Evolutionary conservation across 169 alveolate species (phyloP), one percentile per base, ranked within the genome.

Genomic region (Babesia bigemina): DNA sequence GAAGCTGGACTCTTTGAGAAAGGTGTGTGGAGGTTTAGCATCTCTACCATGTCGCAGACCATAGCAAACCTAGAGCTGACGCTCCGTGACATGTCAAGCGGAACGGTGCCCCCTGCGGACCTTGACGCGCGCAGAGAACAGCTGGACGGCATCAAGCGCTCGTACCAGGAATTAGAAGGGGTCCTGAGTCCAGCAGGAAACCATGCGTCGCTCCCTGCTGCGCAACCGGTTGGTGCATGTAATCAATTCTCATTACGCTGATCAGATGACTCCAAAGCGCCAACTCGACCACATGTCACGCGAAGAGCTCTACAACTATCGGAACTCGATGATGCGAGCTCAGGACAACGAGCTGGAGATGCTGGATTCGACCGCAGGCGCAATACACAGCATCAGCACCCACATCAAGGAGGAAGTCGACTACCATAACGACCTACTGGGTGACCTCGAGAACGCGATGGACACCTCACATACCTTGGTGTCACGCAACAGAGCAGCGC

Each of bases 261-360:
- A 33, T 7, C 79, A 56, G 67, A 14, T 52, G 2, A 19, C 47
- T 10, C 69, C 36, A 0, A 39, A 24, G 10, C 24, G 24, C 17
- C 84, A 83, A 24, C 22, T 69, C n/a, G 79, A 63, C 16, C 44
- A 59, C 13, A 50, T 83, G 75, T 33, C 79, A 9, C 58, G 29
- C 19, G 45, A 70, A n/a, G 75, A 59, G 26, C 55, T 81, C 10
- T 53, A 47, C 26, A 73, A 81, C 60, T 81, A 81, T 36, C 28
- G 90, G 53, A 72, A 90, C n/a, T 72, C 89, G 47, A 47, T 90
- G 74, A 85, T 90, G 85, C 79, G 74, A 39, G 85, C 83, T 44
- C 94, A 90, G 50, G 94, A 90, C 52, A 90, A 78, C 50, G 91
- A 90, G 52, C 63, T 90, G 56, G 82, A 83, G 17, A 48, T 84